Evolutionary conservation across 805 yeast species (phyloP).

Genomic region (Hanseniaspora singularis): DNA sequence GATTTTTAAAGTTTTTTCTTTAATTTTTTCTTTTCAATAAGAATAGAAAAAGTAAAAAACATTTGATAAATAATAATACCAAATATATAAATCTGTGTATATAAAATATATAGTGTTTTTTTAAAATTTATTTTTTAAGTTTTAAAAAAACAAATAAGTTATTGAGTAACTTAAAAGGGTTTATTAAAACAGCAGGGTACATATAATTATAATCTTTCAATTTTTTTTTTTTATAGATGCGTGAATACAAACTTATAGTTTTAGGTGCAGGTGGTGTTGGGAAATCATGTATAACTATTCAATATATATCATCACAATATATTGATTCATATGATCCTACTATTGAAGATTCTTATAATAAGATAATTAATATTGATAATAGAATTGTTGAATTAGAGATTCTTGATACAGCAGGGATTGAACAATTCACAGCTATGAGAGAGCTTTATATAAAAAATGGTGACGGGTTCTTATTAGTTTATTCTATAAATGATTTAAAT

Average conservation of each 20-base stretch:
- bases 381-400: constrained; percentile 77
- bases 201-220: not conserved
- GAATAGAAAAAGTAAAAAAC: too few relatives aligned
- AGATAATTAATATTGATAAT: constrained; percentile 78
- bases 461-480: constrained; percentile 78
- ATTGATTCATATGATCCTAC: constrained; percentile 93
- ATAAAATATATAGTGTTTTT: too few relatives aligned
- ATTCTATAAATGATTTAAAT: constrained; percentile 65
- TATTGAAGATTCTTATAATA: constrained; percentile 88
- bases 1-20: too few relatives aligned
- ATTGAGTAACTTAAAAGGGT: too few relatives aligned
- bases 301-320: constrained; percentile 80
- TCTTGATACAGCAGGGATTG: constrained; percentile 86
- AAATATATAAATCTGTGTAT: too few relatives aligned
- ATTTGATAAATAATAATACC: too few relatives aligned
- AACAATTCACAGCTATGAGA: constrained; percentile 93
- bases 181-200: too few relatives aligned
- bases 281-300: constrained; percentile 84
- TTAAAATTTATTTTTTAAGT: too few relatives aligned
- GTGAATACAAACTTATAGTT: constrained; percentile 81
- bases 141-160: too few relatives aligned
- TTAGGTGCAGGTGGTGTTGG: constrained; percentile 98
- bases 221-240: constrained; percentile 21
- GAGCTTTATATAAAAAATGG: constrained; percentile 81
- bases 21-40: too few relatives aligned